Percentiles rank a stretch among this genome's conserved stretches.
phyloP scores from a whole-genome alignment of 768 basidiomycete genomes.

The Rubroboletus pulcherrimus region DNA sequence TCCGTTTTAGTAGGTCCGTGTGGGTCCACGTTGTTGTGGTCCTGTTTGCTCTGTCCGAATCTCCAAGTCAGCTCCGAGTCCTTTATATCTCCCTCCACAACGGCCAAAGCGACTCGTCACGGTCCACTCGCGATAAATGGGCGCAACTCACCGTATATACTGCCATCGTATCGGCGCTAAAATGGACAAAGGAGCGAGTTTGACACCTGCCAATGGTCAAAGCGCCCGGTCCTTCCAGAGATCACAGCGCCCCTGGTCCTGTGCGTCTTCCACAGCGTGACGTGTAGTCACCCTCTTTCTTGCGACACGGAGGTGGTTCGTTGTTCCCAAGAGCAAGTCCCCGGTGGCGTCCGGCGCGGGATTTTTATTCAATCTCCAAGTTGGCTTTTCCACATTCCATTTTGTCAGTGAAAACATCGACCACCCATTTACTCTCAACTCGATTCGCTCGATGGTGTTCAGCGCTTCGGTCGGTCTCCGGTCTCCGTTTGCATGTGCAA shows the following conservation, averaged over 20 bases:
- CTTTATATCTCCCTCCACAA: conserved; percentile 13
- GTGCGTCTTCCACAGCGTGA: not conserved
- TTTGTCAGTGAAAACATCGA: not conserved
- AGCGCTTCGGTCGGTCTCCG: not conserved
- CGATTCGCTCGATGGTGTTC: not conserved
- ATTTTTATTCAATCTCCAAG: not conserved
- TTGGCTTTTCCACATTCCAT: not conserved
- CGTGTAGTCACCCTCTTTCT: not conserved
- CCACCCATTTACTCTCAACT: too few relatives aligned
- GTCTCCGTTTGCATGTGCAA: not conserved
- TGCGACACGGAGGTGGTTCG: not conserved
- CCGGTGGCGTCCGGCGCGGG: conserved; percentile 10
- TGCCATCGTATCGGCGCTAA: conserved; percentile 8
- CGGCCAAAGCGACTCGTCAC: conserved; percentile 6
- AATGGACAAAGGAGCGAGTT: not conserved
- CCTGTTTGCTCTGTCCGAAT: conserved; percentile 25
- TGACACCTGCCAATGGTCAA: conserved; percentile 19
- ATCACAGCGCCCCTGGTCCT: not conserved
- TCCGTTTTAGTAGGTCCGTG: conserved; percentile 35
- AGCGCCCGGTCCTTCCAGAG: conserved; percentile 3
- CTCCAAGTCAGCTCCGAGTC: not conserved
- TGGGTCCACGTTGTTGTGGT: conserved; percentile 34
- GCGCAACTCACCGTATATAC: conserved; percentile 15
- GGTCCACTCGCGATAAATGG: not conserved
- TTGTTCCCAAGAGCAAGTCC: not conserved